A percentile compares a stretch with the other conserved stretches of the same genome.
Conservation (phyloP, 805 yeast genomes). For the Metahyphopichia silvanorum region DNA sequence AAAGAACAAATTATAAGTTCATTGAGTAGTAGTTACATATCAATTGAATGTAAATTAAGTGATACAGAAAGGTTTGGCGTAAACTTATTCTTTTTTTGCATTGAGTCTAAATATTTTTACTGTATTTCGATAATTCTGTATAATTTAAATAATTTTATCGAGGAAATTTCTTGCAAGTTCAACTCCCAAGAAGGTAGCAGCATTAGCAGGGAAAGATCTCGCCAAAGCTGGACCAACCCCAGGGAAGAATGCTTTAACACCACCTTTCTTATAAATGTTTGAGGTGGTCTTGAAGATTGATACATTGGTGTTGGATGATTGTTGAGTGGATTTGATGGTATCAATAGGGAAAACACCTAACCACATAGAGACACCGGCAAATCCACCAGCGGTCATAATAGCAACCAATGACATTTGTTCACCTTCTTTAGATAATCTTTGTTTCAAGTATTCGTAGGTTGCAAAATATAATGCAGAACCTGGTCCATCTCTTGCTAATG, state of each 20-base stretch:
- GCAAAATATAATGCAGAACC: constrained; percentile 96
- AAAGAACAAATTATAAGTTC: too few relatives aligned
- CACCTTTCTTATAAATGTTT: constrained; percentile 70
- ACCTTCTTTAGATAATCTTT: constrained; percentile 52
- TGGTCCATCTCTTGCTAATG: constrained; percentile 95
- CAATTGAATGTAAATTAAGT: constrained; percentile 1
- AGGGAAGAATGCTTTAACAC: constrained; percentile 91
- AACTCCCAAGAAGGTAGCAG: constrained; percentile 97
- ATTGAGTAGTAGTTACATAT: too few relatives aligned
- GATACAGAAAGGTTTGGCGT: constrained; percentile 1
- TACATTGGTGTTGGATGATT: constrained; percentile 52
- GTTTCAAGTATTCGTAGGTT: constrained; percentile 81
- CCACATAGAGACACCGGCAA: constrained; percentile 98
- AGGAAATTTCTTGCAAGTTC: constrained; percentile 62
- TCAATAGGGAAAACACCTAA: constrained; percentile 92
- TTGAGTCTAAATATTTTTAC: too few relatives aligned
- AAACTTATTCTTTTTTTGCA: too few relatives aligned
- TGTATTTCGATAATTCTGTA: too few relatives aligned
- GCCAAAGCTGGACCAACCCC: constrained; percentile 95
- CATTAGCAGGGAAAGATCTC: constrained; percentile 96
- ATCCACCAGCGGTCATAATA: constrained; percentile 87
- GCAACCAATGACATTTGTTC: constrained; percentile 65
- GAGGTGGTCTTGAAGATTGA: constrained; percentile 65
- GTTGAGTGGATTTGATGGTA: constrained; percentile 84
- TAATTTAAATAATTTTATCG: constrained; percentile 32